Evolutionary conservation across 192 early-diverging fungal species (phyloP).

Genomic region (Lunasporangiospora selenospora): DNA sequence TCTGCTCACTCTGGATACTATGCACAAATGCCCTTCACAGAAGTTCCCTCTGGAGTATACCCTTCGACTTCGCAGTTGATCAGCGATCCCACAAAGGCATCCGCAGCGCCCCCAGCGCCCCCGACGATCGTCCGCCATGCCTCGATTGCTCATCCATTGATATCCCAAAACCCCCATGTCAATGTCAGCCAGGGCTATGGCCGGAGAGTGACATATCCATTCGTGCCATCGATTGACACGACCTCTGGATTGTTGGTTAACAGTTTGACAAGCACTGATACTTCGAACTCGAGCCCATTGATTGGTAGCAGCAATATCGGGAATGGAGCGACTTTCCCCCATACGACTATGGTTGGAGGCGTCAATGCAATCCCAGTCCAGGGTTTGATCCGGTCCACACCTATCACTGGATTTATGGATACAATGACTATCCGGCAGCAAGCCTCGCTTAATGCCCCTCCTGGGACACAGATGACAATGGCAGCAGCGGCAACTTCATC

Average conservation of each 20-base stretch:
- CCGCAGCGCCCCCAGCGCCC: neutral
- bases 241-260: slow-evolving; percentile 31
- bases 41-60: neutral
- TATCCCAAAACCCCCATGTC: slow-evolving; percentile 13
- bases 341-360: slow-evolving; percentile 15
- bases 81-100: slow-evolving; percentile 22
- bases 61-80: neutral
- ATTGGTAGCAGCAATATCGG: too few relatives aligned
- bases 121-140: slow-evolving; percentile 11
- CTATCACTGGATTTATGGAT: slow-evolving; percentile 42
- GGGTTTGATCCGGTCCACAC: slow-evolving; percentile 32
- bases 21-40: neutral
- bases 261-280: slow-evolving; percentile 34
- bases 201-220: slow-evolving; percentile 40
- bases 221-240: slow-evolving; percentile 43
- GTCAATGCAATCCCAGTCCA: slow-evolving; percentile 12
- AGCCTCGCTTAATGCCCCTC: too few relatives aligned
- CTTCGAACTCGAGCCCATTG: slow-evolving; percentile 39
- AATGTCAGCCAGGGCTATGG: slow-evolving; percentile 16
- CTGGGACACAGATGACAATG: too few relatives aligned
- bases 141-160: slow-evolving; percentile 3
- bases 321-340: slow-evolving; percentile 32
- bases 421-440: slow-evolving; percentile 26
- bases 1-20: neutral
- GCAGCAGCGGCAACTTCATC: slow-evolving; percentile 3